These are phyloP conservation scores for Prinsepia uniflora DNA, from an alignment of 306 rosid genomes.

Conservation along the genomic window DNA sequence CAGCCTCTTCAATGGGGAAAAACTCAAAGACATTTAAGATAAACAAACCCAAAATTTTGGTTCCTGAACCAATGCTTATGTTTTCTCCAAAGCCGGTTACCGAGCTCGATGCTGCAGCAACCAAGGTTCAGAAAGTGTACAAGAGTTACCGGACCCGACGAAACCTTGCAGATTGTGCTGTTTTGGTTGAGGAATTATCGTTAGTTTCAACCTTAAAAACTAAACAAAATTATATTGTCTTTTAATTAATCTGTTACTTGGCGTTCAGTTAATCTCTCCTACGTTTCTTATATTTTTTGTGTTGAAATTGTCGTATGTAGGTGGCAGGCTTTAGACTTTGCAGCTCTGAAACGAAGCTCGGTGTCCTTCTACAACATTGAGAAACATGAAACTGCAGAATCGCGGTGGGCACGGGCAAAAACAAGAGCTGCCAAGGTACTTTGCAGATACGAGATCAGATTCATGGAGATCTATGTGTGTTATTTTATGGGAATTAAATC, in stretches of 20 bases:
- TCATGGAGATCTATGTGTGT: no score
- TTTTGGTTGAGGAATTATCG: constrained; percentile 52
- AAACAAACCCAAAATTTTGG: constrained; percentile 30
- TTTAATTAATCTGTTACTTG: not conserved
- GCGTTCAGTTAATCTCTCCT: not conserved
- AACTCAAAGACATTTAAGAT: constrained; percentile 13
- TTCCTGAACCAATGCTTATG: constrained; percentile 25
- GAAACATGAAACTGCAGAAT: constrained; percentile 43
- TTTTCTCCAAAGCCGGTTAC: constrained; percentile 30
- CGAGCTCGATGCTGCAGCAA: constrained; percentile 47
- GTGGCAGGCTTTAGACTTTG: constrained; percentile 57
- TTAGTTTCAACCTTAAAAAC: constrained; percentile 10
- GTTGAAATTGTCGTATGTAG: constrained; percentile 21
- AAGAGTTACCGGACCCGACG: constrained; percentile 54
- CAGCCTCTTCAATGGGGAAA: constrained; percentile 13
- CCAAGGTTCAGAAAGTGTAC: constrained; percentile 52
- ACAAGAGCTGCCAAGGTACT: constrained; percentile 50
- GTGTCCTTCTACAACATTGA: constrained; percentile 43
- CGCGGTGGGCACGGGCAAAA: constrained; percentile 44
- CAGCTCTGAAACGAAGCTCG: constrained; percentile 39
- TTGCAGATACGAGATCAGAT: no score
- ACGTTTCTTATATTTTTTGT: not conserved
- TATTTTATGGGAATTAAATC: not conserved
- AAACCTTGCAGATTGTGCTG: constrained; percentile 57
- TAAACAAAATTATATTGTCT: not conserved